Base-by-base conservation (phyloP, 1,139 yeast genomes). In the Debaryomyces robertsiae region DNA sequence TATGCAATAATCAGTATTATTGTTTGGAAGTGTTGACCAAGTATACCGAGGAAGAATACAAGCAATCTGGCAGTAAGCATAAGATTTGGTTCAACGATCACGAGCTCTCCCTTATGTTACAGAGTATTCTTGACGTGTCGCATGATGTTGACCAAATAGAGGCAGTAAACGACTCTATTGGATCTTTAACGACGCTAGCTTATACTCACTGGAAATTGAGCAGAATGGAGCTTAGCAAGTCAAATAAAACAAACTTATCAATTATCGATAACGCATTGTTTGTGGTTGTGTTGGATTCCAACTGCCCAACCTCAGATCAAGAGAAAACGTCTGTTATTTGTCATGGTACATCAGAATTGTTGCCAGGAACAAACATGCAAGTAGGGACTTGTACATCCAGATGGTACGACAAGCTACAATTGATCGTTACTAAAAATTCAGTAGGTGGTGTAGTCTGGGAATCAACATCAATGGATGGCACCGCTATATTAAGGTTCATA, bases 401-500 rank as follows among this genome's bases (percentile, higher is more conserved):
- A 53, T 84, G 91, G 87, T 84, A 83, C 55, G 94, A 85, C 58
- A 85, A 85, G 56, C 62, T 85, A 40, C 91, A 84, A 57, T 56
- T 85, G 32, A 73, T 85, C 25, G 81, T 85, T 9, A 82, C 91
- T 1, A 69, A 72, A 38, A 85, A 84, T 57, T 76, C 89, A 0
- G 82, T 82, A 36, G 90, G 90, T 1, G 90, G 90, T 10, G 78
- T 85, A 19, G 82, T 83, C 27, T 85, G 91, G 87, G 78, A 73
- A 50, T 81, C 87, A 2, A 78, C 85, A 30, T 77, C 84, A n/a
- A 82, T 84, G 75, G 93, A 85, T 59, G 84, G 88, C 36, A 84
- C 91, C 2, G 82, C 86, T 0, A 86, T 84, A 10, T 64, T 85
- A 47, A 66, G 94, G 43, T 85, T 83, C 52, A 79, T 84, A 29